Percentiles rank a stretch among this genome's conserved stretches.
phyloP scores from a whole-genome alignment of 495 filamentous ascomycete genomes.

The Rhizodiscina lignyota region DNA sequence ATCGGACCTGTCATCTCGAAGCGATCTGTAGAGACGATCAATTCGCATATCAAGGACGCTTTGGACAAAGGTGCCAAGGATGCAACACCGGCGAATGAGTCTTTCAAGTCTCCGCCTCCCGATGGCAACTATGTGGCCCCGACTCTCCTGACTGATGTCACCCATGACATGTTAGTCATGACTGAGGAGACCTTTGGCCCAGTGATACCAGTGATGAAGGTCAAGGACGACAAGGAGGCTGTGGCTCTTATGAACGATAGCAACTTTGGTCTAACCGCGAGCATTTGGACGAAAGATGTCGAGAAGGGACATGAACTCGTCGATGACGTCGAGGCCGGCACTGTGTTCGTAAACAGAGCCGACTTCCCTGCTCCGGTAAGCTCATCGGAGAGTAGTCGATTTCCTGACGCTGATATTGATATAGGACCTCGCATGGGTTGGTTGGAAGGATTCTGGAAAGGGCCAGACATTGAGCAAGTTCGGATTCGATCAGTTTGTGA shows the following conservation, averaged over 20 bases:
- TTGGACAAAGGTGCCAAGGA: conserved; percentile 68
- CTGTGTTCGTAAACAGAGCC: conserved; percentile 89
- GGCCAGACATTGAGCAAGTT: conserved; percentile 78
- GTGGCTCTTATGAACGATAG: conserved; percentile 84
- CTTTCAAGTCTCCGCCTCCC: conserved; percentile 47
- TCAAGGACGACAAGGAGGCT: conserved; percentile 68
- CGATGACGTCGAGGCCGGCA: conserved; percentile 78
- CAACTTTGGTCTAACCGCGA: conserved; percentile 88
- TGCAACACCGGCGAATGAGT: conserved; percentile 63
- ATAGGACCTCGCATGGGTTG: conserved; percentile 92
- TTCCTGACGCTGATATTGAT: conserved; percentile 1
- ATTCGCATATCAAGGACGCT: conserved; percentile 69
- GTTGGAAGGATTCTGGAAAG: conserved; percentile 92
- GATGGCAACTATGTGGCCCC: conserved; percentile 77
- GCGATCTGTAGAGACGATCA: conserved; percentile 55
- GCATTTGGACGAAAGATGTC: conserved; percentile 91
- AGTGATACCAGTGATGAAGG: conserved; percentile 86
- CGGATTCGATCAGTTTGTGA: conserved; percentile 88
- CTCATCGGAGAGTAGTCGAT: neutral
- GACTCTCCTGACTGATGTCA: conserved; percentile 64
- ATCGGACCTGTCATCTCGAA: conserved; percentile 81
- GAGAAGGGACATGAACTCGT: conserved; percentile 58
- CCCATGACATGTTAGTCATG: conserved; percentile 82
- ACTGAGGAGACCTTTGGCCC: conserved; percentile 93
- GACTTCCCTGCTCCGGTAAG: conserved; percentile 87